Conservation (phyloP, 768 basidiomycete species). For the Peribolospora baueri region DNA sequence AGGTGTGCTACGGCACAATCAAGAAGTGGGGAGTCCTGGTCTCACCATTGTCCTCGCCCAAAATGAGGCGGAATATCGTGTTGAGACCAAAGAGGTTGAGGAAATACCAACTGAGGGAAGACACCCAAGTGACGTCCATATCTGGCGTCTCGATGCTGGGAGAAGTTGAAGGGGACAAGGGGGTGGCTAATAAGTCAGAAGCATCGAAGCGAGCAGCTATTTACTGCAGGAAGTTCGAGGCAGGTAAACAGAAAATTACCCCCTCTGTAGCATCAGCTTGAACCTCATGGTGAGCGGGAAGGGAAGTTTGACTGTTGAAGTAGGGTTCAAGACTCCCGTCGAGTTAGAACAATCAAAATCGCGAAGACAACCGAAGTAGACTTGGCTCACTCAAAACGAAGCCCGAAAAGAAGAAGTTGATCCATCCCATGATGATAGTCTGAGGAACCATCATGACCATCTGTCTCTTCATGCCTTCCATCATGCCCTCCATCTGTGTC, state of each 20-base stretch:
- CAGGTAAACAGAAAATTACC: neutral
- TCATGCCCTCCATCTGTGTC: constrained; percentile 88
- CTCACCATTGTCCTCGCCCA: constrained; percentile 71
- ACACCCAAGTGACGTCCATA: constrained; percentile 98
- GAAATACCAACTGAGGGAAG: constrained; percentile 97
- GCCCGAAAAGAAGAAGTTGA: constrained; percentile 97
- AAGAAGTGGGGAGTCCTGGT: constrained; percentile 2
- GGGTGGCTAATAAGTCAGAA: neutral
- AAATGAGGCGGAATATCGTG: constrained; percentile 75
- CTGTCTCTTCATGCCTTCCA: constrained; percentile 96
- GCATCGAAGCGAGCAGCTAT: neutral
- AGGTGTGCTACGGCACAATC: neutral
- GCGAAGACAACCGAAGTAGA: neutral
- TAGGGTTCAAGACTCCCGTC: neutral
- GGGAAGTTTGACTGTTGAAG: constrained; percentile 60
- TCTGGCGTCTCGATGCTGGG: constrained; percentile 62
- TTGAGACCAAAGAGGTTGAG: constrained; percentile 96
- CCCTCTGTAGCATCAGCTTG: constrained; percentile 92
- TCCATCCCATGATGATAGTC: constrained; percentile 99
- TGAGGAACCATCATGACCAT: constrained; percentile 91
- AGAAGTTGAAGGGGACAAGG: neutral
- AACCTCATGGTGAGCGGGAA: constrained; percentile 92
- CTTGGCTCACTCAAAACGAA: constrained; percentile 72
- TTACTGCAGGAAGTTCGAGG: neutral
- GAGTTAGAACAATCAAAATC: neutral